Evolutionary conservation across 1,139 yeast species (phyloP), one percentile per base, ranked within the genome.

Genomic region (Arxiozyma slooffiae): DNA sequence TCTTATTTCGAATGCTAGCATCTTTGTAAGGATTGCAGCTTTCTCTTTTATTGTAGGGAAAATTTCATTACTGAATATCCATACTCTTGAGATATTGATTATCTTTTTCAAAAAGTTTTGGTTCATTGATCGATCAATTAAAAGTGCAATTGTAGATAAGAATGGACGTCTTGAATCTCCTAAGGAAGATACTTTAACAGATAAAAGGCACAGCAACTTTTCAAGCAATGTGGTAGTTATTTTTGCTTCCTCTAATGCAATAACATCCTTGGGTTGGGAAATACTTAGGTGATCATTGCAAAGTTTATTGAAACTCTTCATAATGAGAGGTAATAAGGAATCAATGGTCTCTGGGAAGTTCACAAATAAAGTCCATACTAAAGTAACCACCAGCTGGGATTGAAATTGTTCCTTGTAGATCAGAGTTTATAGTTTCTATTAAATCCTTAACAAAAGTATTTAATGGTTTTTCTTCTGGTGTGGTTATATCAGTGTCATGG

Each of bases 1-100:
- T 56, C 96, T 77, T 42, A 82, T 76, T 61, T 92, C 98, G 63
- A 88, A 90, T 0, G 87, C 87, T 78, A 90, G 80, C 97, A 94
- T 90, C 66, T 94, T 94, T 16, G 94, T 80, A 53, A 94, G 72
- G 48, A 94, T 83, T 0, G 96, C 97, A 0, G 98, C 97, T 66
- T 94, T 92, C 63, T 94, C 98, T 64, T 94, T 94, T 5, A 87
- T 83, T 0, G 98, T 89, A 2, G 98, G 98, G 72, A 90, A 90
- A 39, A 87, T 76, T 57, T 89, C 95, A 52, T 84, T 80, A 2
- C 89, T 80, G 62, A 94, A 89, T 0, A 90, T 95, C 97, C 98
- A 94, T 18, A 76, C 77, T 60, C 90, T 79, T 1, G 92, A 92
- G 55, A 90, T 82, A 42, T 77, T 76, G 42, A 92, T 81, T 49